Base-by-base conservation (phyloP, 495 filamentous ascomycete species). In the Letharia lupina region DNA sequence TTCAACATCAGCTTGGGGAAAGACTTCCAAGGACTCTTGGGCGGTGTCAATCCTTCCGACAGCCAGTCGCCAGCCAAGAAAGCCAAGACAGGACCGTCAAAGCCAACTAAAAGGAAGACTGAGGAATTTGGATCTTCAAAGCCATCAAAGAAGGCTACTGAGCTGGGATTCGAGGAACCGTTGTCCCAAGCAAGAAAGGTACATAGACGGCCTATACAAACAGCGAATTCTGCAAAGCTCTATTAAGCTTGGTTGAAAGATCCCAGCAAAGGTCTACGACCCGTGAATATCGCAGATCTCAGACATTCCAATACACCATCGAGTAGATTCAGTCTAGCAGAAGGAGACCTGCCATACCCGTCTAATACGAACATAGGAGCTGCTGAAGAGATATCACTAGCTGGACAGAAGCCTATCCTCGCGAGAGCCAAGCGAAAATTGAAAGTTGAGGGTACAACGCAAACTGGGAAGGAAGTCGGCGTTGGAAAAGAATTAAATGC, bases 51-150 rank as follows among this genome's bases (percentile, higher is more conserved):
- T 47, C 31, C 31, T 20, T 18, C 42, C 31, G 11, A 15, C 31
- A 28, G 15, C 37, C 42, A 64, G 57, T 57, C 60, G 20, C 40
- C 57, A 33, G 15, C 35, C 28, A 64, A 61, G 6, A 61, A 63
- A 47, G 54, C 68, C 1, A 44, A 63, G 37, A 56, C 67, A 1
- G n/a, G 35, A 40, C 67, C 62, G 47, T 23, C 60, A 39, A 70
- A 72, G 42, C n/a, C 64, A 20, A 39, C 59, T 6, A 50, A 66
- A 31, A 67, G 63, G 44, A 78, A 80, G 70, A 71, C 73, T 31
- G 77, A 77, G 60, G 74, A 44, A 8, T 28, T 70, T 2, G 73
- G 72, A 13, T 41, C 71, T 41, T 16, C 23, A 31, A 63, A 63
- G 60, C 18, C 58, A 39, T 37, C 42, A 8, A 61, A 61, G 15